Evolutionary conservation across 805 yeast genomes (phyloP), one percentile per base, ranked within the genome.

Genomic region (Blastobotrys muscicola): DNA sequence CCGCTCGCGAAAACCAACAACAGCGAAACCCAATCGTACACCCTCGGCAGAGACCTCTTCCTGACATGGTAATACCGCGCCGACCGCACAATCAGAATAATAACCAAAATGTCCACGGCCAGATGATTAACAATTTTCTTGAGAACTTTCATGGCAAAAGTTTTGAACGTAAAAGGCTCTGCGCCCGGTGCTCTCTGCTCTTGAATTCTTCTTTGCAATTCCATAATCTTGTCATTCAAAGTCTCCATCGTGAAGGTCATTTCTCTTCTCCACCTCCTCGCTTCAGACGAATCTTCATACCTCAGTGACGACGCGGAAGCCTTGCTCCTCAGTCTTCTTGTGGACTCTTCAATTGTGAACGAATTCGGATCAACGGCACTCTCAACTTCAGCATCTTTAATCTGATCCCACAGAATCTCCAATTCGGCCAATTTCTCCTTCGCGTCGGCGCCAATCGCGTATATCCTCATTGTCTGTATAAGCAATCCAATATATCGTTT

Each of bases 381-480:
- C 6, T 20, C 26, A 20, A 20, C 26, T 13, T 39, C 42, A 13
- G 38, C 36, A 32, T 45, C 53, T 30, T 44, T 43, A 23, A 52
- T 47, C 43, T 50, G 50, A 16, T 78, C 82, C 87, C 89, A 85
- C 35, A 81, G 62, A 50, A 70, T 74, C 57, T 83, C 89, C 50
- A 85, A 69, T 53, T 84, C 92, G 37, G 68, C 62, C 43, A 82
- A 66, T 42, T 80, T 67, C 54, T 79, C 85, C 13, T 80, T 61
- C 0, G 87, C 79, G 48, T 69, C 65, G 1, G 85, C 74, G 8
- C 81, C 80, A 50, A 76, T 70, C 13, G 86, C 87, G 52, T 80
- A 81, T 2, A 71, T 64, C 45, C 69, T 67, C 87, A 85, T 81
- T 5, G 92, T 80, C 40, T 79, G 80, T 23, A 86, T 75, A 33